These are phyloP conservation scores for Chalaropsis thielavioides DNA, from an alignment of 2,329 filamentous ascomycete genomes.

Conservation along the genomic window DNA sequence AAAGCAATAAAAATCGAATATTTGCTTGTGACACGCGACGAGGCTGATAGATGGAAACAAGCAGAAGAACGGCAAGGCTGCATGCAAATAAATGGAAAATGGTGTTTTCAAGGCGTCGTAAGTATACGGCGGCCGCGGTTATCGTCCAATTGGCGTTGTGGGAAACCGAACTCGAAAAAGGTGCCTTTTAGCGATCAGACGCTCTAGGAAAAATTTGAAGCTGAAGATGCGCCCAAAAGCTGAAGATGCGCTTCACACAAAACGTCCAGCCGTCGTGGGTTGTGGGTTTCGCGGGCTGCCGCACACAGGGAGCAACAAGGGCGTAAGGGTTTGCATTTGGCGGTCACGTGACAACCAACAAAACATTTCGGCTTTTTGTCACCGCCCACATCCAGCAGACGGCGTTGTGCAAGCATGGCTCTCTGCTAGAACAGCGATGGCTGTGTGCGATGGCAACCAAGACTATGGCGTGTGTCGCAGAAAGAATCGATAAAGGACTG, in stretches of 20 bases:
- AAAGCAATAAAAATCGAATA: constrained; percentile 5
- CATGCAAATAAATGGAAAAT: not conserved
- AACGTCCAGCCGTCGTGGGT: not conserved
- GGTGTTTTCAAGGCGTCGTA: not conserved
- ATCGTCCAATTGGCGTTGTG: not conserved
- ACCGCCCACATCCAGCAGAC: too few species aligned
- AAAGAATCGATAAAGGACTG: too few species aligned
- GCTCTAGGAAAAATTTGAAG: not conserved
- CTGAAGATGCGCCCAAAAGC: not conserved
- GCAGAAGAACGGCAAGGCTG: not conserved
- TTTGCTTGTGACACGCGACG: constrained; percentile 7
- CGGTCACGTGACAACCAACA: not conserved
- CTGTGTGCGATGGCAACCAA: too few species aligned
- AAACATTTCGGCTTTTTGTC: too few species aligned
- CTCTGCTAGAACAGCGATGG: too few species aligned
- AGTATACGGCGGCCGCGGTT: not conserved
- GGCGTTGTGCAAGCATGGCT: too few species aligned
- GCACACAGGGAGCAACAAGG: not conserved
- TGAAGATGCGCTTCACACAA: not conserved
- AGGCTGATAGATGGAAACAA: constrained; percentile 9
- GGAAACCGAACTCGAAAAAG: not conserved
- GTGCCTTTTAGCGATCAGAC: not conserved
- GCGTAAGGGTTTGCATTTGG: not conserved
- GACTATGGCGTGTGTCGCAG: too few species aligned
- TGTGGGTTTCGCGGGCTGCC: not conserved